A percentile compares a stretch with the other conserved stretches of the same genome.
These are phyloP conservation scores for Adiantum capillusveneris DNA, from an alignment of 75 land plant species.

Conservation along the genomic window DNA sequence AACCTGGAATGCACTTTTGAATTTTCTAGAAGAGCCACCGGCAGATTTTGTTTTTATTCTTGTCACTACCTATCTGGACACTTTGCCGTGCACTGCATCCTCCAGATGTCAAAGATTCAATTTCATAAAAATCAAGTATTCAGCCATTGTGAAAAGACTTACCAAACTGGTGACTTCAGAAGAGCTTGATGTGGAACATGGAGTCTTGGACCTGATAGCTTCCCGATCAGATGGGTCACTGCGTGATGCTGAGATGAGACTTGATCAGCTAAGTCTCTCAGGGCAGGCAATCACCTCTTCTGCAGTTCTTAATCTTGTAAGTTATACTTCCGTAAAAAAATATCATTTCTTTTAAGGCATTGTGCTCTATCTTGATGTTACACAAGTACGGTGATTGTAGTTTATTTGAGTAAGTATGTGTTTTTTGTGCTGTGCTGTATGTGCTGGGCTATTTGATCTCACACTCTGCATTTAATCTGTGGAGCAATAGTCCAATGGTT, in stretches of 20 bases:
- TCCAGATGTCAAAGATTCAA: conserved; percentile 35
- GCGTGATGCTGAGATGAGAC: conserved; percentile 30
- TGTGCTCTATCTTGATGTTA: too few species aligned
- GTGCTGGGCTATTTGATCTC: too few species aligned
- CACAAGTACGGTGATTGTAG: too few species aligned
- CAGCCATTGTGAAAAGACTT: conserved; percentile 9
- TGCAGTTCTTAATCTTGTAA: conserved; percentile 24
- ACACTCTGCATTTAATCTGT: too few species aligned
- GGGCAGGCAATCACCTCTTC: conserved; percentile 17
- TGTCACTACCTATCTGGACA: conserved; percentile 23
- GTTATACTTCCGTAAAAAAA: too few species aligned
- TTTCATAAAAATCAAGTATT: conserved; percentile 24
- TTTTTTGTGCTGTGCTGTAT: too few species aligned
- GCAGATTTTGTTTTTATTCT: conserved; percentile 29
- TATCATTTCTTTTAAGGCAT: too few species aligned
- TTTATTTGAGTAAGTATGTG: too few species aligned
- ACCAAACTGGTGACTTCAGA: conserved; percentile 7
- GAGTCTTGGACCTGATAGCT: conserved; percentile 22
- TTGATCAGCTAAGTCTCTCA: conserved; percentile 36
- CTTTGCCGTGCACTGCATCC: conserved; percentile 20
- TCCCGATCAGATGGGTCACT: conserved; percentile 26
- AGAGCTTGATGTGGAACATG: conserved; percentile 17
- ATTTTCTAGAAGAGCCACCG: conserved; percentile 27
- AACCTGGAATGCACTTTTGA: conserved; percentile 32
- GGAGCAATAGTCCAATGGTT: too few species aligned